Base-by-base conservation (phyloP, 164 flowering plant species). In the Berberis vulgaris region DNA sequence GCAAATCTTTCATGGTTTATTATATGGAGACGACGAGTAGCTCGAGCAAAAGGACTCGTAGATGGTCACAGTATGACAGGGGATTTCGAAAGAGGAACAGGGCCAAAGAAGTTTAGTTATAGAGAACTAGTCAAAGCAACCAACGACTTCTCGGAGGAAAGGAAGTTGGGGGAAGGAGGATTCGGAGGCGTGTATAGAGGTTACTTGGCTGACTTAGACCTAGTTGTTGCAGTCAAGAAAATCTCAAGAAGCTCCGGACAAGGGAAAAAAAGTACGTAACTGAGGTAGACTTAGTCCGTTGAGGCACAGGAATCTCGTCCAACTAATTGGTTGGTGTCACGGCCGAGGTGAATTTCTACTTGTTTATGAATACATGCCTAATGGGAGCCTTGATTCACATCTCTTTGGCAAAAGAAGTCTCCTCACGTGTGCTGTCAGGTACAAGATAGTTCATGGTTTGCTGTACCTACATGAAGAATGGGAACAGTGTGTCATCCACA, bases 21-120 rank as follows among this genome's bases (percentile, higher is more conserved):
- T 10, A 10, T 43, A 43, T 47, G 45, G 54, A 70, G 49, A 41
- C 67, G 45, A 65, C 46, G 4, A 3, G 43, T 1, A 43, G 3
- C 41, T 0, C 50, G 38, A 4, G 43, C 46, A 42, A 60, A 10
- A 7, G 60, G 7, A 8, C 61, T 65, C 7, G 26, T 1, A 2
- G 44, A 11, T 0, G 6, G n/a, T 39, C 69, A 60, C 9, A 50
- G 49, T 8, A 52, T 63, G 60, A 73, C 59, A 50, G 62, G 46
- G 40, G 74, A 74, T 38, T 63, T 68, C 38, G 71, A 69, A 43
- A 67, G 55, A 52, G 73, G 67, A 0, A 61, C 62, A 0, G 80
- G 81, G 10, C 79, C 81, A 1, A 69, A 50, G 63, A 69, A 53
- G 65, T 80, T 76, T 45, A 60, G 65, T 0, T 66, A 59, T 41